phyloP scores from a whole-genome alignment of 2,329 filamentous ascomycete species.

The Alternaria dauci region DNA sequence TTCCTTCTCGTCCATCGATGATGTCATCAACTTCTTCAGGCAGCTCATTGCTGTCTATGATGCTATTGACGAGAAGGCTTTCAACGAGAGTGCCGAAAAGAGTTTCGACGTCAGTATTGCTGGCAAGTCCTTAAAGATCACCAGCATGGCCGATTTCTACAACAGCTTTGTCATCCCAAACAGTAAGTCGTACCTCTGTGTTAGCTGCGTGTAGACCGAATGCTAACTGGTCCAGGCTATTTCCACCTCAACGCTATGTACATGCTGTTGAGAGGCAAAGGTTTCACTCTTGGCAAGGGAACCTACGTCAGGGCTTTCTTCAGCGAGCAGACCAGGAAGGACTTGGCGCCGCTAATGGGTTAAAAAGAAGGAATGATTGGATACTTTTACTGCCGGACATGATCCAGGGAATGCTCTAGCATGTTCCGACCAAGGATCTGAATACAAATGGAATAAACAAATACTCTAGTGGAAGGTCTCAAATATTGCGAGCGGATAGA shows the following conservation, averaged over 20 bases:
- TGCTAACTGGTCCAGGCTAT: constrained; percentile 9
- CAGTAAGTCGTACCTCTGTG: not conserved
- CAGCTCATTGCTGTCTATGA: constrained; percentile 19
- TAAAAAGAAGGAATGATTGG: not conserved
- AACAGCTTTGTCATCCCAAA: constrained; percentile 30
- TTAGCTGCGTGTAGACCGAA: not conserved
- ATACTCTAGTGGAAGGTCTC: not conserved
- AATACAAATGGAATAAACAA: not conserved
- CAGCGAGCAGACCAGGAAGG: constrained; percentile 29
- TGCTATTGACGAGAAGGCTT: constrained; percentile 26
- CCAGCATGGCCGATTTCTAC: constrained; percentile 23
- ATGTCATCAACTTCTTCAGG: constrained; percentile 34
- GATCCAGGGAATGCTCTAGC: not conserved
- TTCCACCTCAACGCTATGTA: constrained; percentile 39
- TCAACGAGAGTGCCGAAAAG: constrained; percentile 29
- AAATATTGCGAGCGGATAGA: not conserved
- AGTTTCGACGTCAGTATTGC: constrained; percentile 20
- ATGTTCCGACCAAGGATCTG: not conserved
- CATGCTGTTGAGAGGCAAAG: constrained; percentile 31
- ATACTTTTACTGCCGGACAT: not conserved
- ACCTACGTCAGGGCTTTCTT: constrained; percentile 27
- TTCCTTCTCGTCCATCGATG: constrained; percentile 24
- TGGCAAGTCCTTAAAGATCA: constrained; percentile 23
- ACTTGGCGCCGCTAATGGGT: constrained; percentile 31
- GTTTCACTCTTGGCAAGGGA: constrained; percentile 29